A percentile compares a stretch with the other conserved stretches of the same genome.
phyloP scores from a whole-genome alignment of 2,329 filamentous ascomycete genomes.

The Paraphoma sp. region DNA sequence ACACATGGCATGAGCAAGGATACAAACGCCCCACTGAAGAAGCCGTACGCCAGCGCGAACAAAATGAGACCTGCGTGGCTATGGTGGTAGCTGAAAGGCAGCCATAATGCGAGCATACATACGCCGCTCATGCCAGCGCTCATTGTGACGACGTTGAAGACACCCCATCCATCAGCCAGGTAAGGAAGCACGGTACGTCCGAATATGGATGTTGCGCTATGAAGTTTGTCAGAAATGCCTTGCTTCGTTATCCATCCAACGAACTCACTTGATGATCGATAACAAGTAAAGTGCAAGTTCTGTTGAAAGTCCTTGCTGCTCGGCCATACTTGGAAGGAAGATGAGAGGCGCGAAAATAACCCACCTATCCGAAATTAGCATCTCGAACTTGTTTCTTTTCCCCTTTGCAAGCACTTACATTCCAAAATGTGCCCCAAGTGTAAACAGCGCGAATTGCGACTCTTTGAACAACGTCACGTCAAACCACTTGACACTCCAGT shows the following conservation, averaged over 20 bases:
- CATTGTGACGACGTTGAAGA: conserved; percentile 8
- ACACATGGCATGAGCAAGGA: conserved; percentile 15
- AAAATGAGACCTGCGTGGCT: conserved; percentile 9
- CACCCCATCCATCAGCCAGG: conserved; percentile 4
- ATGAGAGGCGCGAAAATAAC: conserved; percentile 8
- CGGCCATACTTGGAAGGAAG: conserved; percentile 10
- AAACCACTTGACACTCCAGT: neutral
- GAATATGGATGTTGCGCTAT: conserved; percentile 8
- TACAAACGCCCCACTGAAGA: conserved; percentile 13
- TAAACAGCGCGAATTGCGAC: conserved; percentile 7
- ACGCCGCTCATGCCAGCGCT: neutral
- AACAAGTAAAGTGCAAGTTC: conserved; percentile 9
- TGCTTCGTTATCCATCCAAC: neutral
- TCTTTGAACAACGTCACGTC: conserved; percentile 8
- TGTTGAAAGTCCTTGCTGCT: conserved; percentile 4
- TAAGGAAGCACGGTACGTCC: conserved; percentile 12
- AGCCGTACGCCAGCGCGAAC: conserved; percentile 17
- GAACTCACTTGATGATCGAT: conserved; percentile 8
- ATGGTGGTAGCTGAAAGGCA: conserved; percentile 12
- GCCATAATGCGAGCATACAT: conserved; percentile 15
- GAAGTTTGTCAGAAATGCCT: neutral
- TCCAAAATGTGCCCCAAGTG: conserved; percentile 5
- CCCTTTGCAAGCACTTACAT: no score
- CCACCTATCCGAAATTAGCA: conserved; percentile 5
- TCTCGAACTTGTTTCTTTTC: neutral